A percentile compares a stretch with the other conserved stretches of the same genome.
Evolutionary conservation across 768 basidiomycete genomes (phyloP).

Genomic region (Antrodiella citrinella): DNA sequence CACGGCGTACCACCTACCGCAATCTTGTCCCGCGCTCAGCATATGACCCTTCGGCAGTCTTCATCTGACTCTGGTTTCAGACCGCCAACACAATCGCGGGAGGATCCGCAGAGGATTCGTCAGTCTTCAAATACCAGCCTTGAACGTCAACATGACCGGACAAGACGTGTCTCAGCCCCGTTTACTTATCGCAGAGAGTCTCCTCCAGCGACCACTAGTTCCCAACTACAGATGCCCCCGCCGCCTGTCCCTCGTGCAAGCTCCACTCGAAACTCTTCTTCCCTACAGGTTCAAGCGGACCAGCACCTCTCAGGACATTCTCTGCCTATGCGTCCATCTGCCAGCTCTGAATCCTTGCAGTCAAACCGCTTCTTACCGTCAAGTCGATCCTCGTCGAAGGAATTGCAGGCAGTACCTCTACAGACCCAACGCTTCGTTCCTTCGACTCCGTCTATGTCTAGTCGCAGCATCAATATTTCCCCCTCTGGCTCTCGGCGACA

Average conservation of each 20-base stretch:
- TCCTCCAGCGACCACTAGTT: not conserved
- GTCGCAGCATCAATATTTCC: constrained; percentile 4
- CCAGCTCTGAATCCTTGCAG: constrained; percentile 20
- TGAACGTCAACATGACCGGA: constrained; percentile 16
- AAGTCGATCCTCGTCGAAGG: constrained; percentile 1
- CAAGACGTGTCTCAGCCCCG: constrained; percentile 7
- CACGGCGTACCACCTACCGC: constrained; percentile 23
- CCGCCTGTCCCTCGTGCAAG: constrained; percentile 3
- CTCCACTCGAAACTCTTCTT: constrained; percentile 1
- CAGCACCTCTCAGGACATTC: not conserved
- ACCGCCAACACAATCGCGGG: constrained; percentile 22
- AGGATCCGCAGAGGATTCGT: constrained; percentile 10
- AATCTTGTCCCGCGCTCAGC: constrained; percentile 35
- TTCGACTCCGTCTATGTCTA: constrained; percentile 13
- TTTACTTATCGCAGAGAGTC: not conserved
- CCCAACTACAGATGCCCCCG: constrained; percentile 11
- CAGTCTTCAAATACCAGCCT: constrained; percentile 23
- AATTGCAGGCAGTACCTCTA: too few species aligned
- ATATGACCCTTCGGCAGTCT: constrained; percentile 30
- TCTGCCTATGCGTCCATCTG: constrained; percentile 14
- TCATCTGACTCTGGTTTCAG: not conserved
- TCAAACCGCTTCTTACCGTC: constrained; percentile 24
- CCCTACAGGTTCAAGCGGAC: not conserved
- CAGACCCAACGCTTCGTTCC: constrained; percentile 22
- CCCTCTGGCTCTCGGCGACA: constrained; percentile 13